These are phyloP conservation scores for Teunomyces kruisii DNA, from an alignment of 805 yeast genomes.

Conservation along the genomic window DNA sequence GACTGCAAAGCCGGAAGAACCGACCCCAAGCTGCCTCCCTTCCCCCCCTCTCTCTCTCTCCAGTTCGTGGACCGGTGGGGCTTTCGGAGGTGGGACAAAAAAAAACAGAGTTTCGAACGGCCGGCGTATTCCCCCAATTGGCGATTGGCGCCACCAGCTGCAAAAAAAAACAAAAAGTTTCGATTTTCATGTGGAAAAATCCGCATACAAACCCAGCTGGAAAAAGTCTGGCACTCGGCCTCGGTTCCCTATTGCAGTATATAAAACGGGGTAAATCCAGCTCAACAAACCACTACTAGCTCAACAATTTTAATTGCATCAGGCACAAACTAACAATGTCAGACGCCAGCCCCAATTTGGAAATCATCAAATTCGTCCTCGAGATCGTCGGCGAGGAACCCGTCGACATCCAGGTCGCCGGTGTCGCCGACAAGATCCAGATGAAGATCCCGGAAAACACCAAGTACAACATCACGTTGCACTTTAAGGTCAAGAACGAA, in stretches of 20 bases:
- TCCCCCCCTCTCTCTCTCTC: no score
- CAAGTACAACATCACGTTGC: constrained; percentile 30
- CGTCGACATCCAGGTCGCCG: constrained; percentile 25
- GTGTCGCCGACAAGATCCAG: constrained; percentile 23
- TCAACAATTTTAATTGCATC: no score
- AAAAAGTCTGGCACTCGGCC: neutral
- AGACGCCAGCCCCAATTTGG: constrained; percentile 30
- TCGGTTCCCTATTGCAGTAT: neutral
- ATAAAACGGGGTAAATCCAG: constrained; percentile 2
- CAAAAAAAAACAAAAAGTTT: no score
- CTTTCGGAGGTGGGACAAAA: no score
- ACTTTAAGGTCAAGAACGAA: constrained; percentile 30
- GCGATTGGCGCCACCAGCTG: neutral
- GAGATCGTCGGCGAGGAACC: constrained; percentile 29
- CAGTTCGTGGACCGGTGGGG: no score
- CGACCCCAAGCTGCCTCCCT: no score
- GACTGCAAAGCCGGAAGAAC: no score
- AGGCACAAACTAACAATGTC: constrained; percentile 1
- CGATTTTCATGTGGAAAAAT: neutral
- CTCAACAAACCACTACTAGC: no score
- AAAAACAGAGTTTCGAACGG: neutral
- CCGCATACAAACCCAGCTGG: no score
- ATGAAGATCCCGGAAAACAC: constrained; percentile 38
- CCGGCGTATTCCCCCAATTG: neutral
- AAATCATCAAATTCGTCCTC: constrained; percentile 30